Base-by-base conservation (phyloP, 164 flowering plant species). In the Pachysandra terminalis region DNA sequence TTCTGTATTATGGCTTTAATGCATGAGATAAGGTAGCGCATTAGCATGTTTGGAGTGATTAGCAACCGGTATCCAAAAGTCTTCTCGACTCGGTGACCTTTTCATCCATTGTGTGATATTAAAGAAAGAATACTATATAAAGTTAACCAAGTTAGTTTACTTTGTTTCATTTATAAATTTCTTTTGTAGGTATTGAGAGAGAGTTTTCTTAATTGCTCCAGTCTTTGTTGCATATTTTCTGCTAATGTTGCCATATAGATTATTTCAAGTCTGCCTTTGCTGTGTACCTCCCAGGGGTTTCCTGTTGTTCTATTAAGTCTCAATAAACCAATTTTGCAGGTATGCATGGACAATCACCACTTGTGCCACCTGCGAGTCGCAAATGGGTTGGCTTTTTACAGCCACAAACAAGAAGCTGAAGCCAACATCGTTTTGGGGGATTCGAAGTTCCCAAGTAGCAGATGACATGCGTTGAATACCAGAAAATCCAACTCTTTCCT, bases 351-450 rank as follows among this genome's bases (percentile, higher is more conserved):
- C 97, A 37, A 78, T 85, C 40, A 64, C 89, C 19, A 77, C 71
- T 64, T 94, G 98, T 75, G 78, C 86, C n/a, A 64, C 74, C 14
- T 91, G 98, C 67, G 93, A 83, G 77, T 71, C 78, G 32, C 84
- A 78, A 22, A 77, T 83, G 95, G 98, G 98, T 5, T 94, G 97
- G 97, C 82, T 79, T 49, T 94, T 91, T 64, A 90, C 90, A 0
- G 96, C 96, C 27, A 83, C 82, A 17, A 73, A 83, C 68, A 85
- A 68, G 71, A 84, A 75, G 41, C 53, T 90, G 84, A 83, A 82
- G 81, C 98, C 98, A 9, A 74, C 59, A 63, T 82, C 86, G n/a
- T 91, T 94, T 74, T 94, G 93, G 95, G 98, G 86, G 12, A 80
- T 88, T 35, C 75, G 93, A 68, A 83, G 83, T 73, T 83, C 89